Base-by-base conservation (phyloP, 2,329 filamentous ascomycete genomes). In the Trichoderma koningiopsis region DNA sequence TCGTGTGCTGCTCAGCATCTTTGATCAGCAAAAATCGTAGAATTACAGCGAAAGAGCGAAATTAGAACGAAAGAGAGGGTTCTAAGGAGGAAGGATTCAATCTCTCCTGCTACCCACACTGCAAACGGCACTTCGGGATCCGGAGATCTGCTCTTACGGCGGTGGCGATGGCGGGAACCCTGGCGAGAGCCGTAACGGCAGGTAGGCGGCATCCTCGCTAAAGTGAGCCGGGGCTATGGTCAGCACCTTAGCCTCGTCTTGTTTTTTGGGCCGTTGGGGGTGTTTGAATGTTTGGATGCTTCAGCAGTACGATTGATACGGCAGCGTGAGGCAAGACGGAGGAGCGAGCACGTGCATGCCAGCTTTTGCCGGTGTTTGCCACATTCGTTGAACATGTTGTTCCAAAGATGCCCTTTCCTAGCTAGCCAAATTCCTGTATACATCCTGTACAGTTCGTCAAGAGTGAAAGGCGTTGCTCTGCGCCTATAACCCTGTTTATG, bases 91-190 rank as follows among this genome's bases (percentile, higher is more conserved):
- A 24, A 47, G 52, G 53, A 22, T 35, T 27, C n/a, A 56, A 49
- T 56, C 63, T 43, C 62, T 55, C 37, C 3, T n/a, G 19, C 27
- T 65, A 43, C 40, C 52, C 53, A 58, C 29, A 57, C 53, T 27
- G 27, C 58, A 43, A 57, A n/a, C 53, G 63, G 63, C 63, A 47
- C 8, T 35, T 58, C 53, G 63, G 63, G 19, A 57, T 29, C 37
- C 53, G 63, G 29, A 66, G 63, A 64, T 64, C 61, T 56, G 52
- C 19, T 31, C 61, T 40, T 56, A 29, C 27, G 61, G 61, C 49
- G 19, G 49, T 35, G 43, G 61, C 49, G 24, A 35, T 35, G 33
- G 61, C 40, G 16, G 14, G 14, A 43, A 43, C 40, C 16, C 40
- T 43, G 40, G 61, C 49, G 24, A 35, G 33, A 24, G 61, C n/a